These are phyloP conservation scores for Irpex lacteus DNA, from an alignment of 1,284 basidiomycete genomes.

Conservation along the genomic window DNA sequence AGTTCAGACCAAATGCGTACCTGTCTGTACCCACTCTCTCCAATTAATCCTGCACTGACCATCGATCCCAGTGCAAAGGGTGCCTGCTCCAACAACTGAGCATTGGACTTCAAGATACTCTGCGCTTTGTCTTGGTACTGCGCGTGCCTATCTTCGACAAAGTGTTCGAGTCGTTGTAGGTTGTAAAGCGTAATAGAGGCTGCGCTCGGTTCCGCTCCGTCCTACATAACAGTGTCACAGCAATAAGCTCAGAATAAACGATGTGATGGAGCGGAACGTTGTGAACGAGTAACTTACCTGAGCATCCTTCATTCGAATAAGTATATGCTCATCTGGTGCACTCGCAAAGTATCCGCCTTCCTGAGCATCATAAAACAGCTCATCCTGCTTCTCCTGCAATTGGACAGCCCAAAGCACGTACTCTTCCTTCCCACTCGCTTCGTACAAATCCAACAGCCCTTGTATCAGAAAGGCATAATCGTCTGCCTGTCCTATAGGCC, in stretches of 20 bases:
- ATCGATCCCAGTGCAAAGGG: constrained; percentile 25
- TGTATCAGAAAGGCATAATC: constrained; percentile 32
- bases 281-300: constrained; percentile 18
- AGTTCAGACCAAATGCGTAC: constrained; percentile 11
- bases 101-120: constrained; percentile 26
- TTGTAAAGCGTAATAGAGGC: constrained; percentile 37
- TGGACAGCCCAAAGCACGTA: constrained; percentile 33
- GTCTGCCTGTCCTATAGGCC: constrained; percentile 25
- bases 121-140: constrained; percentile 31
- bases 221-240: constrained; percentile 21
- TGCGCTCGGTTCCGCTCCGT: constrained; percentile 44
- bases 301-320: constrained; percentile 41
- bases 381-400: constrained; percentile 39
- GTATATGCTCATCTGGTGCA: constrained; percentile 36
- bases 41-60: constrained; percentile 22
- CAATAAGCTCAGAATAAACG: no score
- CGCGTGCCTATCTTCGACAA: constrained; percentile 28
- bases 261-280: no score
- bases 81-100: constrained; percentile 23
- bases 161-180: constrained; percentile 33
- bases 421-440: constrained; percentile 35
- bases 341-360: constrained; percentile 41
- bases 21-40: constrained; percentile 24
- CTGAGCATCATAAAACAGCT: constrained; percentile 39
- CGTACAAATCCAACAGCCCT: constrained; percentile 35